Percentiles rank a stretch among this genome's conserved stretches.
phyloP scores from a whole-genome alignment of 371 early-diverging fungal genomes.

The Apophysomyces variabilis region DNA sequence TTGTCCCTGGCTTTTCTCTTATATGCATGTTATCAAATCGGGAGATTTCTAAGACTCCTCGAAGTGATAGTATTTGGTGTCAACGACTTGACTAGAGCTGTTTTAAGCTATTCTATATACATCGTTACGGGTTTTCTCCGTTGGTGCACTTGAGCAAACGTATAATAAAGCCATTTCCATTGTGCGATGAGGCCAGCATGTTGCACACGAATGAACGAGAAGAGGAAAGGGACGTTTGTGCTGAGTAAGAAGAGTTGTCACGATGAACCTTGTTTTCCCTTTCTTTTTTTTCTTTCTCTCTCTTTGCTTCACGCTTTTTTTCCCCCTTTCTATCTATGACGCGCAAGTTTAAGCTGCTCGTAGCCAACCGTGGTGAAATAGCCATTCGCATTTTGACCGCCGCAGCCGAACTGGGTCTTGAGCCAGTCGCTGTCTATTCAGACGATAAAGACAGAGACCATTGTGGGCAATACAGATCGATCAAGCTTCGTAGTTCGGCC shows the following conservation, averaged over 20 bases:
- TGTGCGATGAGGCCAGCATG: neutral
- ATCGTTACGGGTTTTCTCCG: neutral
- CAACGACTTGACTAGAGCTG: slow-evolving; percentile 5
- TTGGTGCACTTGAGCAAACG: neutral
- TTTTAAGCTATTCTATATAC: neutral
- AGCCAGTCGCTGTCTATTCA: slow-evolving; percentile 41
- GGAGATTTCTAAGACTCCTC: slow-evolving; percentile 9
- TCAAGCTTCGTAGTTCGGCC: slow-evolving; percentile 27
- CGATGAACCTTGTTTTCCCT: neutral
- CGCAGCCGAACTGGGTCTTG: slow-evolving; percentile 38
- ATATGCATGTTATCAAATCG: slow-evolving; percentile 16
- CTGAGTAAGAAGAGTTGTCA: slow-evolving; percentile 17
- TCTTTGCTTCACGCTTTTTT: neutral
- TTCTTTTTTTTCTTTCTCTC: slow-evolving; percentile 6
- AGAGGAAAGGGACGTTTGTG: slow-evolving; percentile 7
- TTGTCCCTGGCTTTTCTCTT: slow-evolving; percentile 6
- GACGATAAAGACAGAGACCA: slow-evolving; percentile 43
- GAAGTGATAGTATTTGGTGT: slow-evolving; percentile 13
- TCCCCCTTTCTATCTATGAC: neutral
- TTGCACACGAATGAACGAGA: neutral
- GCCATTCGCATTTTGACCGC: slow-evolving; percentile 46
- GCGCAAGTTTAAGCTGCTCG: slow-evolving; percentile 27
- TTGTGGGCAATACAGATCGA: slow-evolving; percentile 27
- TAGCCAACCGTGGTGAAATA: slow-evolving; percentile 53
- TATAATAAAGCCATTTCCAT: neutral